Evolutionary conservation across 768 basidiomycete species (phyloP).

Genomic region (Termitomyces sp.): DNA sequence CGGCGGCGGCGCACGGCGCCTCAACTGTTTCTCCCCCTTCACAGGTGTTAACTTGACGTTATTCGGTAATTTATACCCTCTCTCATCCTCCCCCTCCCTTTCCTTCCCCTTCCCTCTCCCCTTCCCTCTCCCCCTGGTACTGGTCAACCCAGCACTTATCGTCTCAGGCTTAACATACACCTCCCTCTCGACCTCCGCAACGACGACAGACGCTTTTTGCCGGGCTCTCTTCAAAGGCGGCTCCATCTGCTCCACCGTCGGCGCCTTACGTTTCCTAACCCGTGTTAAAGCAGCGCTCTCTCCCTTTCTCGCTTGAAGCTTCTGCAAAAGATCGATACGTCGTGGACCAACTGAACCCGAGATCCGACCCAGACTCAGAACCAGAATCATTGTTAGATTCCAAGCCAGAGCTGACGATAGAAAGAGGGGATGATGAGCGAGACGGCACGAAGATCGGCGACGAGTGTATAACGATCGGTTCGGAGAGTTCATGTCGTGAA

Average conservation of each 20-base stretch:
- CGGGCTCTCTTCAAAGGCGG: constrained; percentile 30
- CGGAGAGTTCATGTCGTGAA: not conserved
- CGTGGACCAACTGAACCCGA: not conserved
- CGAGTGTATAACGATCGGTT: not conserved
- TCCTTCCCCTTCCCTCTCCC: constrained; percentile 11
- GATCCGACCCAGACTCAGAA: constrained; percentile 1
- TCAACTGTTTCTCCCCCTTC: constrained; percentile 8
- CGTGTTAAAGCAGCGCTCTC: constrained; percentile 27
- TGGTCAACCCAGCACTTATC: not conserved
- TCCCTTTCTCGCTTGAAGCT: constrained; percentile 7
- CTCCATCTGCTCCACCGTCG: constrained; percentile 14
- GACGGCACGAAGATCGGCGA: constrained; percentile 16
- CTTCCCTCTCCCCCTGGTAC: not conserved
- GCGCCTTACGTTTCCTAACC: constrained; percentile 29
- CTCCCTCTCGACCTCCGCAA: not conserved
- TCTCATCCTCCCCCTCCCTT: constrained; percentile 2
- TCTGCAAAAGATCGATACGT: constrained; percentile 10
- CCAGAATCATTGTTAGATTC: constrained; percentile 3
- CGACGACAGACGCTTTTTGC: not conserved
- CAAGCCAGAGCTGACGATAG: not conserved
- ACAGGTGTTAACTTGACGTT: constrained; percentile 2
- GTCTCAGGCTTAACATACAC: not conserved
- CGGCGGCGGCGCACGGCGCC: constrained; percentile 2
- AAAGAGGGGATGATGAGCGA: constrained; percentile 13
- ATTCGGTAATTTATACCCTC: not conserved